Base-by-base conservation (phyloP, 2,329 filamentous ascomycete species). In the Arthrinium puccinioides region DNA sequence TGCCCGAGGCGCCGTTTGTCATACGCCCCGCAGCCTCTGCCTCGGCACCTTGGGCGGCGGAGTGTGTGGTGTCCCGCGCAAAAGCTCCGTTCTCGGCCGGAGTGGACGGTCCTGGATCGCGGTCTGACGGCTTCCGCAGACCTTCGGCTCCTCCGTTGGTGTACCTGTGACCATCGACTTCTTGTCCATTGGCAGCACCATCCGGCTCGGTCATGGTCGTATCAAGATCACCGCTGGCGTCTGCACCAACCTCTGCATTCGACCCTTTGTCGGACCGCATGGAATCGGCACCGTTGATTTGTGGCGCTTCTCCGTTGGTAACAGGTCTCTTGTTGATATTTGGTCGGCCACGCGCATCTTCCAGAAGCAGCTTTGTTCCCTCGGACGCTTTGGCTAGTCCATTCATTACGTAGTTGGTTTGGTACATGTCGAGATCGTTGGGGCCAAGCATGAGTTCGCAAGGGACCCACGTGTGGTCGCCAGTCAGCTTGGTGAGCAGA, bases 391-490 rank as follows among this genome's bases (percentile, higher is more conserved):
- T 21, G 35, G 35, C 29, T 40, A 45, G 15, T 37, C 43, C 25
- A 40, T 39, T 34, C 32, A 47, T 20, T 47, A 48, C 13, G 32
- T 65, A 62, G 15, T 67, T 61, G 36, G 75, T 65, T 33, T 64
- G 66, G 44, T 72, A 82, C 2, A 79, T 55, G 24, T 72, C 64
- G 37, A 68, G 59, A 48, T 82, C 76, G 47, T 74, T 66, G 5
- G 70, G 62, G 1, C 70, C 70, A 25, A 79, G 61, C 61, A 82
- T 72, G 45, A 67, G 62, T 32, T 70, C 69, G 51, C 76, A 80
- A 7, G 77, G 76, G 30, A 73, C 70, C 78, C 79, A 82, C 11
- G 76, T 78, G 44, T 80, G 76, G 55, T 94, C 87, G 21, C 87
- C 87, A 33, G 83, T 78, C 8, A 92, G 69, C 45, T 76, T 76